These are phyloP conservation scores for Debaryomycetaceae sp. DNA, from an alignment of 1,139 yeast species.

Conservation along the genomic window DNA sequence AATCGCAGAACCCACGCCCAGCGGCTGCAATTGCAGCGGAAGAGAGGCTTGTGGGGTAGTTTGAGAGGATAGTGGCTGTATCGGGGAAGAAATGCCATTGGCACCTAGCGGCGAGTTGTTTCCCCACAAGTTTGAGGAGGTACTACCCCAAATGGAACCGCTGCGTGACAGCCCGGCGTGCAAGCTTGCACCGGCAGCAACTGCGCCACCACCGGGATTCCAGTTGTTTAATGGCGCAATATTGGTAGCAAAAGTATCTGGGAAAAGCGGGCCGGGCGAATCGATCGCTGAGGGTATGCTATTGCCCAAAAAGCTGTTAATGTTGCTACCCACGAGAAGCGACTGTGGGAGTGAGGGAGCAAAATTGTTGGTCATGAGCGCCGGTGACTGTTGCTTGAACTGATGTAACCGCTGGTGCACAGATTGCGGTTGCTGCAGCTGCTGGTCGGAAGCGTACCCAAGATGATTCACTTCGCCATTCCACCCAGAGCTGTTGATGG, in stretches of 20 bases:
- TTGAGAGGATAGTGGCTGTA: neutral
- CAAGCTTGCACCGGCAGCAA: too few relatives aligned
- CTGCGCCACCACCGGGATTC: too few relatives aligned
- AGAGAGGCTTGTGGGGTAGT: conserved; percentile 2
- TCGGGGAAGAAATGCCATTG: conserved; percentile 1
- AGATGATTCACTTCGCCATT: conserved; percentile 1
- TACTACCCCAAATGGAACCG: conserved; percentile 31
- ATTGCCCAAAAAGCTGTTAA: conserved; percentile 4
- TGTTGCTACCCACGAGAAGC: neutral
- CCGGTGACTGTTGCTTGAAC: neutral
- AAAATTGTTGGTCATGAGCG: conserved; percentile 1
- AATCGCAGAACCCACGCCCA: neutral
- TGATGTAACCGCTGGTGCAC: conserved; percentile 1
- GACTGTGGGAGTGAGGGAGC: neutral
- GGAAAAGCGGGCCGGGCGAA: conserved; percentile 1
- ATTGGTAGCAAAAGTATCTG: conserved; percentile 1
- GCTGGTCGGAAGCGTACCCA: neutral
- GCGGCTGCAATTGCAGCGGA: conserved; percentile 4
- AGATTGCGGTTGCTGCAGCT: neutral
- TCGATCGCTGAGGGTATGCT: conserved; percentile 5
- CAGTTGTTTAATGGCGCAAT: conserved; percentile 12
- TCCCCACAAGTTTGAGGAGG: conserved; percentile 3
- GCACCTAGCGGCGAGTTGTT: too few relatives aligned
- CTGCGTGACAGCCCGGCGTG: too few relatives aligned
- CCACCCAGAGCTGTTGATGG: conserved; percentile 1